Evolutionary conservation across 345 rosid genomes (phyloP).

Genomic region (Brassica nigra): DNA sequence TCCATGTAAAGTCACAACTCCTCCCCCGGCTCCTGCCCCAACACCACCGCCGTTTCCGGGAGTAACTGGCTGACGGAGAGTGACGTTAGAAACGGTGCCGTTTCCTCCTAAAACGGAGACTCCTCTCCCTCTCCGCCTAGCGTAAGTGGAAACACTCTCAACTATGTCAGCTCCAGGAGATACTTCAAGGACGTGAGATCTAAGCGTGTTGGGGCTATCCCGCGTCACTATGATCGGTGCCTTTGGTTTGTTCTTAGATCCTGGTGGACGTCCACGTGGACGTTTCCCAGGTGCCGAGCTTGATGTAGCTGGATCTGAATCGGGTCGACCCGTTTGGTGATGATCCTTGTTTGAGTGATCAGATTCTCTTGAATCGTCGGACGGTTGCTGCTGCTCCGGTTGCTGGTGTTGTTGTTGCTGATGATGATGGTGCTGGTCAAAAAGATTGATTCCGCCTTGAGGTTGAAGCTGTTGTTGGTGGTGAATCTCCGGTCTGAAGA

Average conservation of each 20-base stretch:
- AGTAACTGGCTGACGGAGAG: slow-evolving; percentile 63
- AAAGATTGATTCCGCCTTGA: slow-evolving; percentile 37
- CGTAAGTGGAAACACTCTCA: slow-evolving; percentile 57
- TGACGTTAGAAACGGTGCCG: slow-evolving; percentile 68
- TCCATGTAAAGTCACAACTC: slow-evolving; percentile 73
- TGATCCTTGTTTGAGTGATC: slow-evolving; percentile 38
- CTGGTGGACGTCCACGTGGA: slow-evolving; percentile 81
- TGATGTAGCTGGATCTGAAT: slow-evolving; percentile 44
- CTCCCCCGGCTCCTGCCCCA: slow-evolving; percentile 45
- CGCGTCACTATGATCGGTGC: slow-evolving; percentile 75
- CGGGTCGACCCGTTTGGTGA: slow-evolving; percentile 35
- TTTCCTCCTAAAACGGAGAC: slow-evolving; percentile 68
- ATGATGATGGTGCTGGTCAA: slow-evolving; percentile 36
- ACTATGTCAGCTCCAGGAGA: slow-evolving; percentile 64
- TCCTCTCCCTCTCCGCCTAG: slow-evolving; percentile 75
- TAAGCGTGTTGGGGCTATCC: slow-evolving; percentile 77
- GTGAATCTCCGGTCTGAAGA: slow-evolving; percentile 52
- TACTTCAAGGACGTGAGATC: slow-evolving; percentile 75
- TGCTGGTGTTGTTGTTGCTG: slow-evolving; percentile 12
- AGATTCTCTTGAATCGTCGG: slow-evolving; percentile 48
- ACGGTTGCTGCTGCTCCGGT: slow-evolving; percentile 36
- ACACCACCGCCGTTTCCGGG: slow-evolving; percentile 37
- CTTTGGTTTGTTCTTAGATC: slow-evolving; percentile 74
- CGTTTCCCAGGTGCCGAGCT: slow-evolving; percentile 50
- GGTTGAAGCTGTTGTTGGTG: slow-evolving; percentile 48